Percentiles rank a stretch among this genome's conserved stretches.
Evolutionary conservation across 2,329 filamentous ascomycete genomes (phyloP).

Genomic region (Huntiella bhutanensis): DNA sequence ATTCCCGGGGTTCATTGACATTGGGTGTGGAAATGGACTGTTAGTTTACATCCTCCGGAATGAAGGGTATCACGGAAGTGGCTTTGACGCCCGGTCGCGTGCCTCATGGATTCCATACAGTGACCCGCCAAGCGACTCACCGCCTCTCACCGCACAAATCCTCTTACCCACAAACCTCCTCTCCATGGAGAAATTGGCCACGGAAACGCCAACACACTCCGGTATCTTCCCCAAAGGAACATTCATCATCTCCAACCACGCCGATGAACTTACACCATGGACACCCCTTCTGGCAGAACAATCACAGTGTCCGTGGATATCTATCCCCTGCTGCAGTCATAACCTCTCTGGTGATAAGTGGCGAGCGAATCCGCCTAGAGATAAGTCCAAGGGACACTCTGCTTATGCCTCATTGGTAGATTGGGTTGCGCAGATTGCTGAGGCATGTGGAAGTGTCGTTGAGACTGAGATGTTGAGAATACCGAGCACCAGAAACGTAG

Average conservation of each 20-base stretch:
- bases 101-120: constrained; percentile 70
- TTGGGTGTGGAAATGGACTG: constrained; percentile 88
- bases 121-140: not conserved
- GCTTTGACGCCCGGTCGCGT: constrained; percentile 72
- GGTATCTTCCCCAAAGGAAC: constrained; percentile 56
- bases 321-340: constrained; percentile 92
- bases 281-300: constrained; percentile 71
- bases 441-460: constrained; percentile 52
- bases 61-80: constrained; percentile 74
- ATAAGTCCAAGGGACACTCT: constrained; percentile 27
- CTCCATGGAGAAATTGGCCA: constrained; percentile 12
- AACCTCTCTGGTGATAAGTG: constrained; percentile 57
- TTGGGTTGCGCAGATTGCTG: constrained; percentile 53
- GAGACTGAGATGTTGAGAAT: constrained; percentile 81
- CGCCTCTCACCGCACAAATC: constrained; percentile 25
- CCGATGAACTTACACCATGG: constrained; percentile 91
- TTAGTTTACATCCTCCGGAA: constrained; percentile 63
- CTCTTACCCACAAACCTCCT: constrained; percentile 25
- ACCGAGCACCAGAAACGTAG: constrained; percentile 76
- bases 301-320: constrained; percentile 64
- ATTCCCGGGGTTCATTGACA: constrained; percentile 87
- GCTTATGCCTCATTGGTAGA: constrained; percentile 69
- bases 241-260: constrained; percentile 94
- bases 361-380: constrained; percentile 41
- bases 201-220: constrained; percentile 19